phyloP scores from a whole-genome alignment of 2,329 filamentous ascomycete species.

The Pseudocercospora vitis region DNA sequence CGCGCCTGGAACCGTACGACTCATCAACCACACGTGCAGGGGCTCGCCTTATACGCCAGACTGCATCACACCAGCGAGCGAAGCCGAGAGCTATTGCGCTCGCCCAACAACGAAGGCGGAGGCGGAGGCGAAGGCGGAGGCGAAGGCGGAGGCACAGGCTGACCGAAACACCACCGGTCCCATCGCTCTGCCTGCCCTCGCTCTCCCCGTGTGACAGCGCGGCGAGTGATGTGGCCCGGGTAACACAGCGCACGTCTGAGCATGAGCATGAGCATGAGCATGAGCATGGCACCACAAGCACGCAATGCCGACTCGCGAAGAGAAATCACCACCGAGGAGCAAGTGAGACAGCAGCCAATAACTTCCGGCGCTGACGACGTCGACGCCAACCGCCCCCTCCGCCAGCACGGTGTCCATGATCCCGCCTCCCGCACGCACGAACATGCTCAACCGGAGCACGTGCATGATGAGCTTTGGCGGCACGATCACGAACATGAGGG shows the following conservation, averaged over 20 bases:
- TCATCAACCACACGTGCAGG: not conserved
- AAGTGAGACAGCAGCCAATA: conserved; percentile 1
- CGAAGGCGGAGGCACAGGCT: not conserved
- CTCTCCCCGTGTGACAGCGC: not conserved
- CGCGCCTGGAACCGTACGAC: not conserved
- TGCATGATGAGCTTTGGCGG: conserved; percentile 32
- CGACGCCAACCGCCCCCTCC: conserved; percentile 3
- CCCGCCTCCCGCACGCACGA: too few species aligned
- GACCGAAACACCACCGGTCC: not conserved
- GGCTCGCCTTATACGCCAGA: too few species aligned
- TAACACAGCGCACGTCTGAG: too few species aligned
- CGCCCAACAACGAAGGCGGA: not conserved
- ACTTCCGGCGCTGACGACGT: conserved; percentile 4
- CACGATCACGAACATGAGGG: conserved; percentile 39
- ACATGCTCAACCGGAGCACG: conserved; percentile 26
- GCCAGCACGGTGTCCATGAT: too few species aligned
- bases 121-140: not conserved
- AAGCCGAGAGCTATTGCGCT: not conserved
- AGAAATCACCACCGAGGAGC: not conserved
- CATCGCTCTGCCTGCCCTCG: not conserved
- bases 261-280: not conserved
- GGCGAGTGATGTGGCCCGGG: not conserved
- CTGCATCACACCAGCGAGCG: not conserved
- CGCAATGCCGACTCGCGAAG: not conserved
- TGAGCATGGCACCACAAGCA: not conserved